Conservation (phyloP, 305 asterid genomes). For the Fraxinus velutina region DNA sequence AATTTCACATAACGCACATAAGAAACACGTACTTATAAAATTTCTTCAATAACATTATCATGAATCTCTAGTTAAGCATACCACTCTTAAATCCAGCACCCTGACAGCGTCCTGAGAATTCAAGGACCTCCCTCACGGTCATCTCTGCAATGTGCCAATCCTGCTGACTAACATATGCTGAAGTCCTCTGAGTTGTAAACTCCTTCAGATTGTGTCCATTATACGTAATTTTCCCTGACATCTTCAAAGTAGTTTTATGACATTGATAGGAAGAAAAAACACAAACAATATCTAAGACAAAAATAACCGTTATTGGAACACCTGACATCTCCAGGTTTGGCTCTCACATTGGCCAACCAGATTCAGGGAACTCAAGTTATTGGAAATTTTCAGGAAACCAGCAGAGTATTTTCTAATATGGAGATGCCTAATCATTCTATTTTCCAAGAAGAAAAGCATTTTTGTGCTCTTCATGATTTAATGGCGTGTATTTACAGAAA, state of each 20-base stretch:
- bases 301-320: neutral
- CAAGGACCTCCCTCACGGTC: slow-evolving; percentile 81
- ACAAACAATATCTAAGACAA: slow-evolving; percentile 14
- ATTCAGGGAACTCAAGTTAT: neutral
- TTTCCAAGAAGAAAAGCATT: neutral
- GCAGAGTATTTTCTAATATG: neutral
- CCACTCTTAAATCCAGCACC: slow-evolving; percentile 64
- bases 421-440: neutral
- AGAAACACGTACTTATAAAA: neutral
- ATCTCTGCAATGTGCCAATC: slow-evolving; percentile 76
- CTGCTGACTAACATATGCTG: slow-evolving; percentile 70
- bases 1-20: slow-evolving; percentile 12
- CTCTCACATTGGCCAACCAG: neutral
- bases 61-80: slow-evolving; percentile 29
- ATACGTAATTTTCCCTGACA: slow-evolving; percentile 63
- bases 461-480: neutral
- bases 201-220: slow-evolving; percentile 64
- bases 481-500: neutral
- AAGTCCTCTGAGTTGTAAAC: slow-evolving; percentile 70
- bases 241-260: slow-evolving; percentile 48
- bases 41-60: slow-evolving; percentile 4
- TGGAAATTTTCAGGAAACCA: neutral
- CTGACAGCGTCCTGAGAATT: slow-evolving; percentile 65
- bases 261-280: slow-evolving; percentile 26
- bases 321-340: neutral